Conservation (phyloP, 2,329 filamentous ascomycete genomes). For the Domatiomyces catenatus region DNA sequence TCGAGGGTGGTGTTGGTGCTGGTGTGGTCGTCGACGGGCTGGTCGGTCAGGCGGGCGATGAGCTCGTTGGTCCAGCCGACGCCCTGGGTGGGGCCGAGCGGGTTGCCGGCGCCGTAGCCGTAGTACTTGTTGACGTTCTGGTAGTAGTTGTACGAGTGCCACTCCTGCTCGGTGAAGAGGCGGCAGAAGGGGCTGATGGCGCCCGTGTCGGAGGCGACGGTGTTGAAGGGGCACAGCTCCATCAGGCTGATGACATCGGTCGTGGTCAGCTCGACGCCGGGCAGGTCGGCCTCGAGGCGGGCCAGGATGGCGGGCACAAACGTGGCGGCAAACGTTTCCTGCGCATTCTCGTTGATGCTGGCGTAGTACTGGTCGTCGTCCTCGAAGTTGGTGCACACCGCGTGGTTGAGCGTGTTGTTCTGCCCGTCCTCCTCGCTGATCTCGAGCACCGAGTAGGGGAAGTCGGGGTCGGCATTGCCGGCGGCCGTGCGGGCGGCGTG, state of each 20-base stretch:
- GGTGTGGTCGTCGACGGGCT: constrained; percentile 56
- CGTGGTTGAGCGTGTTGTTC: constrained; percentile 74
- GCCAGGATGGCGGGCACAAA: constrained; percentile 55
- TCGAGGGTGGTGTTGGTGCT: constrained; percentile 45
- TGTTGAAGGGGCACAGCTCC: constrained; percentile 72
- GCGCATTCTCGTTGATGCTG: constrained; percentile 36
- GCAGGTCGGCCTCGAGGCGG: constrained; percentile 54
- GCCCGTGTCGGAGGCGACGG: constrained; percentile 41
- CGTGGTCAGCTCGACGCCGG: constrained; percentile 48
- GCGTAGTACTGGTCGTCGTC: constrained; percentile 29
- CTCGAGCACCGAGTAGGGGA: constrained; percentile 46
- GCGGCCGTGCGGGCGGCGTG: constrained; percentile 37
- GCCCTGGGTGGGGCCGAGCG: constrained; percentile 67
- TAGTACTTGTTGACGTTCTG: constrained; percentile 74
- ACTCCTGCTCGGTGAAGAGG: constrained; percentile 60
- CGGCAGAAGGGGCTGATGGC: constrained; percentile 50
- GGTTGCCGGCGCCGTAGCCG: constrained; percentile 59
- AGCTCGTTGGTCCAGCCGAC: constrained; percentile 82
- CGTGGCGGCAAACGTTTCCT: constrained; percentile 42
- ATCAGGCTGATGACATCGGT: constrained; percentile 57
- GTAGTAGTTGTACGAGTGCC: constrained; percentile 57
- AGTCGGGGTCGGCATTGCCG: constrained; percentile 26
- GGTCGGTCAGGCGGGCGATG: constrained; percentile 58
- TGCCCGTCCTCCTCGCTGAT: constrained; percentile 45
- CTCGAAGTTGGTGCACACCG: constrained; percentile 57